These are phyloP conservation scores for Cordyceps cateniannulata DNA, from an alignment of 2,329 filamentous ascomycete genomes.

Conservation along the genomic window DNA sequence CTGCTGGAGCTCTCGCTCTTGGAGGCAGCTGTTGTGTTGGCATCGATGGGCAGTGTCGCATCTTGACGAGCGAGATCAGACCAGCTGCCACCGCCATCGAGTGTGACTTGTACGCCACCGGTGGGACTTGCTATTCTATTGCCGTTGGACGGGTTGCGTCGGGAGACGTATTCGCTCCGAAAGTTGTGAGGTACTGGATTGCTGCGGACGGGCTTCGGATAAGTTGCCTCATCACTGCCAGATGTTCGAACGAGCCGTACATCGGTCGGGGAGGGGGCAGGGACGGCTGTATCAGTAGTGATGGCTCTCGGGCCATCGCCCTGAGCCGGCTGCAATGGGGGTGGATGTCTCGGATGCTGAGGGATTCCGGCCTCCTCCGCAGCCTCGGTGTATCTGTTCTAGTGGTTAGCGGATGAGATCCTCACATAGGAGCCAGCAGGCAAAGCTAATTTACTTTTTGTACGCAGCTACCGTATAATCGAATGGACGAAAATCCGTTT, in stretches of 20 bases:
- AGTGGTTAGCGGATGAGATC: conserved; percentile 17
- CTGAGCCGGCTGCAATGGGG: background rate
- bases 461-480: conserved; percentile 85
- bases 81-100: conserved; percentile 87
- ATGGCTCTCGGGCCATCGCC: conserved; percentile 36
- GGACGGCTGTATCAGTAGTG: conserved; percentile 44
- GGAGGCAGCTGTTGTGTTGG: conserved; percentile 44
- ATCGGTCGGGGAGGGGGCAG: conserved; percentile 27
- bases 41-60: conserved; percentile 64
- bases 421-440: conserved; percentile 26
- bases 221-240: background rate
- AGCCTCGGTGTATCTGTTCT: conserved; percentile 10
- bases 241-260: background rate
- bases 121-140: conserved; percentile 69
- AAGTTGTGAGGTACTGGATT: conserved; percentile 39
- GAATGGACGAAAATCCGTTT: conserved; percentile 88
- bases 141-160: conserved; percentile 47
- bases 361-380: conserved; percentile 4
- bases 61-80: conserved; percentile 83
- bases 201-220: conserved; percentile 18
- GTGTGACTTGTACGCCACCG: conserved; percentile 83
- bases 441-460: conserved; percentile 52
- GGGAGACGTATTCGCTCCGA: conserved; percentile 39
- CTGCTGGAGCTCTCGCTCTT: conserved; percentile 58
- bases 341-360: background rate